Evolutionary conservation across 2,329 filamentous ascomycete genomes (phyloP), one percentile per base, ranked within the genome.

Genomic region (Talaromyces sp.): DNA sequence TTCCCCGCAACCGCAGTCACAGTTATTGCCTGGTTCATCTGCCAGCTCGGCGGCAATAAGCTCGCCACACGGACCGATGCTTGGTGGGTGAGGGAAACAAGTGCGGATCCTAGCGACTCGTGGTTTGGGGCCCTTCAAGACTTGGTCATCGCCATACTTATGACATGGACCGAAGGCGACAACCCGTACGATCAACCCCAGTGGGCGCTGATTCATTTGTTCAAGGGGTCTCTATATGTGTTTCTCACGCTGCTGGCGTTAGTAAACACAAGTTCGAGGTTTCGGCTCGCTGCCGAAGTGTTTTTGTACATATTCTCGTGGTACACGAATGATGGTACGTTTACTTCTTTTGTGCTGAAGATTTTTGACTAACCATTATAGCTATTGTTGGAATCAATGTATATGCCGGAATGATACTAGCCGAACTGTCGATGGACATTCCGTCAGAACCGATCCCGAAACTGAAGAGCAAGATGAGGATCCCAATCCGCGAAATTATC

Each of bases 401-500:
- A 68, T 83, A 85, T 71, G 82, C 81, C 61, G 85, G 85, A 62
- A 84, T 84, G 66, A 83, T 87, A 67, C 76, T 88, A 31, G 81
- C 83, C 32, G 85, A 88, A 65, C 66, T 87, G 48, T 72, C 77
- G 1, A 79, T 81, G 64, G 77, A 76, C 55, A 77, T 82, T 21
- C 81, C 79, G 64, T 75, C 81, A 8, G 41, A 46, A 46, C n/a
- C 19, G n/a, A 46, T 46, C 6, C 10, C 41, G 2, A 46, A 4
- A 46, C 11, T 3, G 19, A 46, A 19, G 41, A 8, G n/a, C 32
- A 14, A 6, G 32, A 35, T 35, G n/a, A 46, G 41, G 21, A 19
- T 46, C 19, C 41, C 41, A 46, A 3, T 21, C 19, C 41, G 41
- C 19, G 41, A 46, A 46, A 46, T 19, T n/a, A 17, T 19, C 8